phyloP scores from a whole-genome alignment of 805 yeast genomes.

The Suhomyces xylopsoci region DNA sequence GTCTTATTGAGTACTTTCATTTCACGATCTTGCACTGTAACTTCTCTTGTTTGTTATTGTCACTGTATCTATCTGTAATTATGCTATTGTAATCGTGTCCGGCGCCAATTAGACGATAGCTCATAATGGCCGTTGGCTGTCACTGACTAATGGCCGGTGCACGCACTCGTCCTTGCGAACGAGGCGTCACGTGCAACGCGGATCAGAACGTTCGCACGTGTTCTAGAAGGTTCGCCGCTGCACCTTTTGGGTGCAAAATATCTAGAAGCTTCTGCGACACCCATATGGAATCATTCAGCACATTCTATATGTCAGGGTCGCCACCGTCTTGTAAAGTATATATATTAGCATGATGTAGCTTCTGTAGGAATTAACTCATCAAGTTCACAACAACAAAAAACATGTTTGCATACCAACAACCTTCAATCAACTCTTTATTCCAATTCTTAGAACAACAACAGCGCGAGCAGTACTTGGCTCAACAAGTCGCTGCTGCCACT shows the following conservation, averaged over 20 bases:
- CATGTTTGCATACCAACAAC: conserved; percentile 7
- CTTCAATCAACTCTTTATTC: conserved; percentile 29
- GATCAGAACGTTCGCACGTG: background rate
- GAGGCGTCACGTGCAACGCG: background rate
- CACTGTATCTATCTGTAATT: no score
- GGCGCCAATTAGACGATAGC: no score
- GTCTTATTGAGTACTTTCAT: no score
- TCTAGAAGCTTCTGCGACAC: conserved; percentile 1
- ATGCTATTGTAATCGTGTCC: no score
- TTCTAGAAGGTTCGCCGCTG: background rate
- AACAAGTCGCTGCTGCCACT: background rate
- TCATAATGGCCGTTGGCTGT: no score
- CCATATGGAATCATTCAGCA: background rate
- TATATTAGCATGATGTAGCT: background rate
- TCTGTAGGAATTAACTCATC: no score
- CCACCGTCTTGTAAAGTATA: background rate
- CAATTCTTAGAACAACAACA: conserved; percentile 3
- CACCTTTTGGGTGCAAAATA: conserved; percentile 1
- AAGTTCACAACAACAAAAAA: background rate
- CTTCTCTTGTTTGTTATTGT: no score
- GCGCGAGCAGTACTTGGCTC: conserved; percentile 4
- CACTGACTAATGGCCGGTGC: background rate
- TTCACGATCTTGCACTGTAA: no score
- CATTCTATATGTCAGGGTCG: background rate
- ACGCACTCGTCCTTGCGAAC: background rate